phyloP scores from a whole-genome alignment of 176 grass and related monocot species.

The Saccharum spontaneum region DNA sequence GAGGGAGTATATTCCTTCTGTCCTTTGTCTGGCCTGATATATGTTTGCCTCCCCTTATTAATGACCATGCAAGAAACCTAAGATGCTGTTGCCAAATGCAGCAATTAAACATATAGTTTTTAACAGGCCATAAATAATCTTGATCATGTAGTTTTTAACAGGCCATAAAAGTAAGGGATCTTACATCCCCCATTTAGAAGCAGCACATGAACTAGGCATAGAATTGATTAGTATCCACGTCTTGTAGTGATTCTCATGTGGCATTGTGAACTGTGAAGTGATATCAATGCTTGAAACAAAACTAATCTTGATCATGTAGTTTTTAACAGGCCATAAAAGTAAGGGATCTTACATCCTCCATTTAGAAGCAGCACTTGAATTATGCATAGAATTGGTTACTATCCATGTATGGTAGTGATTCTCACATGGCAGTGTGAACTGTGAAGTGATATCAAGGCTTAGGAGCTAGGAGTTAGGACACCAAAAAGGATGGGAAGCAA shows the following conservation, averaged over 20 bases:
- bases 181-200: neutral
- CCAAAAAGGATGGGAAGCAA: neutral
- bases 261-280: neutral
- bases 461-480: neutral
- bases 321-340: neutral
- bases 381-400: neutral
- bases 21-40: neutral
- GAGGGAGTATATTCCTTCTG: neutral
- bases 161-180: neutral
- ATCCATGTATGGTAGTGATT: neutral
- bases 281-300: neutral
- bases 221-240: neutral
- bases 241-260: neutral
- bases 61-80: neutral
- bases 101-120: neutral
- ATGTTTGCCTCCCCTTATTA: neutral
- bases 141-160: neutral
- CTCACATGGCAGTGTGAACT: neutral
- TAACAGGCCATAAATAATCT: neutral
- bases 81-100: constrained; percentile 1
- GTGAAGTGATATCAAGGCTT: neutral
- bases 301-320: neutral
- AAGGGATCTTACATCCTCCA: neutral
- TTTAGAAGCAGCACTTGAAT: neutral
- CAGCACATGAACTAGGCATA: neutral